Percentiles rank a stretch among this genome's conserved stretches.
phyloP scores from a whole-genome alignment of 2,329 filamentous ascomycete species.

The Geosmithia morbida region DNA sequence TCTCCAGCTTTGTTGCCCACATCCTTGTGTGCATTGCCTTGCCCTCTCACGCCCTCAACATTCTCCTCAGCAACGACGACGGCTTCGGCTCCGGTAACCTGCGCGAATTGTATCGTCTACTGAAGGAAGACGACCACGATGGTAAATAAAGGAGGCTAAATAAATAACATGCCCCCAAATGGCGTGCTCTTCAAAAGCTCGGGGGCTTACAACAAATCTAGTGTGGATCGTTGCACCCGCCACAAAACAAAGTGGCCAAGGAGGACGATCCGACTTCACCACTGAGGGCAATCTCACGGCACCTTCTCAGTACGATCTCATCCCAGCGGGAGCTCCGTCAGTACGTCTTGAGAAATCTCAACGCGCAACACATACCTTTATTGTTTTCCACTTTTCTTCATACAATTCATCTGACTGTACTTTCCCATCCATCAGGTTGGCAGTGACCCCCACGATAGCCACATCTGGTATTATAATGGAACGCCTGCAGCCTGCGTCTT shows the following conservation, averaged over 20 bases:
- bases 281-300: conserved; percentile 12
- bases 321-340: conserved; percentile 13
- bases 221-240: conserved; percentile 16
- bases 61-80: conserved; percentile 15
- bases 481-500: conserved; percentile 41
- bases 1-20: conserved; percentile 6
- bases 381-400: not conserved
- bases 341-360: not conserved
- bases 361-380: too few relatives aligned
- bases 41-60: conserved; percentile 9
- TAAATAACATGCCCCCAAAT: not conserved
- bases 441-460: conserved; percentile 31
- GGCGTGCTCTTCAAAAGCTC: conserved; percentile 12
- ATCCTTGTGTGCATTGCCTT: conserved; percentile 6
- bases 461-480: conserved; percentile 48
- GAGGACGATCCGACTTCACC: conserved; percentile 13
- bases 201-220: conserved; percentile 3
- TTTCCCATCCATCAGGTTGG: conserved; percentile 15
- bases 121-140: conserved; percentile 12
- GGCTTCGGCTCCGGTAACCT: conserved; percentile 15
- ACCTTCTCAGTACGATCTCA: conserved; percentile 12
- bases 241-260: conserved; percentile 14
- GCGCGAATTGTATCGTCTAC: conserved; percentile 13
- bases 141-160: conserved; percentile 5
- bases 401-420: conserved; percentile 7